These are phyloP conservation scores for Hericium alpestre DNA, from an alignment of 768 basidiomycete genomes.

Conservation along the genomic window DNA sequence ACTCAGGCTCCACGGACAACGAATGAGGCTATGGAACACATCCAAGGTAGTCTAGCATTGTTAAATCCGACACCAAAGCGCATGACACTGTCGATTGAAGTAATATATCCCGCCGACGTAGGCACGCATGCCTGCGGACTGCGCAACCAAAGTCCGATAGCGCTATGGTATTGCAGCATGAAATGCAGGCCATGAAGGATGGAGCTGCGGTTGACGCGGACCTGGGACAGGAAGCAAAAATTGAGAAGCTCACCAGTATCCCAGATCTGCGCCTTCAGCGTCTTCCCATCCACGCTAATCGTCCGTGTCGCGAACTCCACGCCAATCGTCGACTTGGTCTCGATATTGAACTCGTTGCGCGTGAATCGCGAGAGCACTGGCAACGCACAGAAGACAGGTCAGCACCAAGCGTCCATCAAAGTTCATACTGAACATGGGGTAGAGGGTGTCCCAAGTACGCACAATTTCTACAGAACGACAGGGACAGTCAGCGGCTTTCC, in stretches of 20 bases:
- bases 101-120: too few relatives aligned
- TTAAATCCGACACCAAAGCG: too few relatives aligned
- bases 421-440: neutral
- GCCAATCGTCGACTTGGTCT: conserved; percentile 98
- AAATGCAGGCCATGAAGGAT: too few relatives aligned
- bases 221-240: neutral
- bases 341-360: conserved; percentile 97
- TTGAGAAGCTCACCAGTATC: conserved; percentile 69
- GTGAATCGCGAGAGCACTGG: conserved; percentile 99
- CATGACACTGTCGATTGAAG: too few relatives aligned
- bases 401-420: neutral
- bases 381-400: conserved; percentile 6
- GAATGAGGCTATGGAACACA: too few relatives aligned
- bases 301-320: conserved; percentile 98
- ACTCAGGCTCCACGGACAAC: neutral
- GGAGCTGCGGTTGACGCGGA: too few relatives aligned
- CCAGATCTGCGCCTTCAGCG: conserved; percentile 97
- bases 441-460: conserved; percentile 18
- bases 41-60: too few relatives aligned
- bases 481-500: neutral
- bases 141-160: too few relatives aligned
- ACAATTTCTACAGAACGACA: conserved; percentile 45
- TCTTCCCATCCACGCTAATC: conserved; percentile 92
- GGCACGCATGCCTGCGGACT: too few relatives aligned
- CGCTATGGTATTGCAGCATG: too few relatives aligned